Conservation (phyloP, 257 asterid species). For the Cinchona pubescens region DNA sequence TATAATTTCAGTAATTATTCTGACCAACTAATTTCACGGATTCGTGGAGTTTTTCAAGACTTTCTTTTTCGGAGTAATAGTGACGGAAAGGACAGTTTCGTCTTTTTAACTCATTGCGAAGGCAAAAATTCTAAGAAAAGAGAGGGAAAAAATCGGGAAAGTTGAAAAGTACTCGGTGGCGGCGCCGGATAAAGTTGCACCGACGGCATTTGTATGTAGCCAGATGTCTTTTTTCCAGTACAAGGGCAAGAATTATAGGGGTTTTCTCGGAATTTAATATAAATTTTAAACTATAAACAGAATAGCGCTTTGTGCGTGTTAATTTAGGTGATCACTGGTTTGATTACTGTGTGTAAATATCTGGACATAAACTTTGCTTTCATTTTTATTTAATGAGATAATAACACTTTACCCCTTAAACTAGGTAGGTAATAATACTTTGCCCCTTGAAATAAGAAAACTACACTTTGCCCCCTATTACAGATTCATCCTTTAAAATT, state of each 20-base stretch:
- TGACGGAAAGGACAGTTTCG: constrained; percentile 30
- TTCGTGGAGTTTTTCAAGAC: constrained; percentile 29
- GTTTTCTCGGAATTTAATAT: constrained; percentile 48
- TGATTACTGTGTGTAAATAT: constrained; percentile 9
- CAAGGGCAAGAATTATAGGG: constrained; percentile 65
- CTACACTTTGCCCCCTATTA: too few relatives aligned
- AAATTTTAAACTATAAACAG: constrained; percentile 15
- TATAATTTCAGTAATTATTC: too few relatives aligned
- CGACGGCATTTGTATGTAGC: too few relatives aligned
- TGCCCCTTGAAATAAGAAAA: too few relatives aligned
- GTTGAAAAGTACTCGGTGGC: background rate
- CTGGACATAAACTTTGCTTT: background rate
- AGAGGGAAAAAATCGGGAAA: constrained; percentile 5
- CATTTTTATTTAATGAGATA: background rate
- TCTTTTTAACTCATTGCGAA: constrained; percentile 15
- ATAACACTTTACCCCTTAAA: too few relatives aligned
- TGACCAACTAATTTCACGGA: constrained; percentile 30
- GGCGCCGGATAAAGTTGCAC: background rate
- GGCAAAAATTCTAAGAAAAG: background rate
- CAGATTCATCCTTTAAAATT: too few relatives aligned
- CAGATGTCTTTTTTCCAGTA: constrained; percentile 67
- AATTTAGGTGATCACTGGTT: background rate
- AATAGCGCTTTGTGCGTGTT: background rate
- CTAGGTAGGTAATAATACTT: too few relatives aligned
- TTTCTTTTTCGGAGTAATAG: constrained; percentile 31